phyloP scores from a whole-genome alignment of 768 basidiomycete species.

The Ephemerocybe angulata region DNA sequence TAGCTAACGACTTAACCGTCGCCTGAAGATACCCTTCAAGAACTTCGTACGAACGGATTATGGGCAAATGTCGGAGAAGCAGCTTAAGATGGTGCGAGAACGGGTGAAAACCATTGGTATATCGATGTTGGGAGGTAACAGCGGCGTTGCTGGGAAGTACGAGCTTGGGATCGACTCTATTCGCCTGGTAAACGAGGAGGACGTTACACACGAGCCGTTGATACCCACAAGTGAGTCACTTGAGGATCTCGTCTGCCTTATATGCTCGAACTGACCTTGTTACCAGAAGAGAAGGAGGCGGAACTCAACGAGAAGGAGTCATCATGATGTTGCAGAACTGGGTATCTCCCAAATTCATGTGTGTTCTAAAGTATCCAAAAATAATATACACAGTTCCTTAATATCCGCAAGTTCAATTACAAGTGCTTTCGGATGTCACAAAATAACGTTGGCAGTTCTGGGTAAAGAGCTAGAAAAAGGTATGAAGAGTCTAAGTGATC shows the following conservation, averaged over 20 bases:
- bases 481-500: background rate
- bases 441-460: background rate
- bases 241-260: background rate
- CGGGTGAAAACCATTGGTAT: slow-evolving; percentile 81
- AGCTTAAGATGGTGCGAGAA: slow-evolving; percentile 73
- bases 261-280: background rate
- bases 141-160: slow-evolving; percentile 67
- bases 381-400: slow-evolving; percentile 7
- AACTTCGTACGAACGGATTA: slow-evolving; percentile 72
- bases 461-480: background rate
- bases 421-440: slow-evolving; percentile 3
- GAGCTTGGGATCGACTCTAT: slow-evolving; percentile 84
- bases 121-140: slow-evolving; percentile 82
- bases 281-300: background rate
- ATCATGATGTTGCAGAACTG: background rate
- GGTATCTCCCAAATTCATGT: slow-evolving; percentile 11
- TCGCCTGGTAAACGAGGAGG: slow-evolving; percentile 75
- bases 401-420: slow-evolving; percentile 6
- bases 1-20: background rate
- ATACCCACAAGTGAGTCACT: background rate
- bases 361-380: slow-evolving; percentile 4
- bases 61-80: slow-evolving; percentile 64
- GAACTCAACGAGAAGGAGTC: background rate
- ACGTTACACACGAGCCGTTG: slow-evolving; percentile 33
- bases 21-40: slow-evolving; percentile 69